Conservation (phyloP, 371 early-diverging fungal species). For the Basidiobolus meristosporus region DNA sequence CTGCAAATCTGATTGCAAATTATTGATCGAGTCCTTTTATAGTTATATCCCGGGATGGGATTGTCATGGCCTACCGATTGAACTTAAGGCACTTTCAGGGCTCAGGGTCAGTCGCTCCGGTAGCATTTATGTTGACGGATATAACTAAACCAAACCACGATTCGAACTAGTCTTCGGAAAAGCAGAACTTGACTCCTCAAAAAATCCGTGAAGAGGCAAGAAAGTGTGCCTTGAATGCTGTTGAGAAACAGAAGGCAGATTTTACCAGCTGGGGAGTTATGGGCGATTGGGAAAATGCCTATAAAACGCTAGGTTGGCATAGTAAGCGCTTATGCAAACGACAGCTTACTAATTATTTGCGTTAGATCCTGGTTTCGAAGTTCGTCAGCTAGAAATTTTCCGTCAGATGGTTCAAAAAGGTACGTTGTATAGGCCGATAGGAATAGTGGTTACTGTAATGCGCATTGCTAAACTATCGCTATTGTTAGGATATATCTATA, state of each 20-base stretch:
- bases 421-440: conserved; percentile 8
- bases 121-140: too few relatives aligned
- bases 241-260: conserved; percentile 39
- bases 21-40: background rate
- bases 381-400: conserved; percentile 57
- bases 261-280: conserved; percentile 61
- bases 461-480: background rate
- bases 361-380: conserved; percentile 47
- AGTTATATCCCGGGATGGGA: conserved; percentile 92
- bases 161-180: conserved; percentile 2
- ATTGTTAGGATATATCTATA: conserved; percentile 29
- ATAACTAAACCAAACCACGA: too few relatives aligned
- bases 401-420: conserved; percentile 52
- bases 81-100: conserved; percentile 67
- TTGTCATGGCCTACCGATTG: conserved; percentile 93
- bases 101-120: conserved; percentile 17
- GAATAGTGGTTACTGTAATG: too few relatives aligned
- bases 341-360: background rate
- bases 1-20: background rate
- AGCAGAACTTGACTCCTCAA: conserved; percentile 26
- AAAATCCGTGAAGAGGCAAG: conserved; percentile 49
- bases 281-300: conserved; percentile 74
- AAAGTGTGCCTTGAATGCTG: conserved; percentile 39
- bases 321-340: background rate
- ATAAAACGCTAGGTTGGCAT: conserved; percentile 38